Base-by-base conservation (phyloP, 306 rosid species). In the Quercus agrifolia region DNA sequence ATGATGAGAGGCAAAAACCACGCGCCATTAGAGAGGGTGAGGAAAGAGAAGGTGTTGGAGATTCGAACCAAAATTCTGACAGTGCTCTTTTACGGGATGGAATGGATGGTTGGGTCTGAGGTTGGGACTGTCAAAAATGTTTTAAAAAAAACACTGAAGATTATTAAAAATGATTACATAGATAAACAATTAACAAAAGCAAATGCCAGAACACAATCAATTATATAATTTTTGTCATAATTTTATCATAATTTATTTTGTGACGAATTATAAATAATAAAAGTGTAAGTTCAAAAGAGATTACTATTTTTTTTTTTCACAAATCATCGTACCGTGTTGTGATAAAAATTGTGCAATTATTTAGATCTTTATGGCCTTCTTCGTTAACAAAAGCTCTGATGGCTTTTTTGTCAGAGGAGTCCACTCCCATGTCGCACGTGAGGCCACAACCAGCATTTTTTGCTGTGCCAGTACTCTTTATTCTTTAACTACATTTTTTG, bases 371-470 rank as follows among this genome's bases (percentile, higher is more conserved):
- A 5, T 1, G 8, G 0, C 0, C 7, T 1, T 33, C 1, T 33
- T 33, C 0, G 1, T 33, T 35, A 52, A 18, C 74, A 56, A 33
- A 79, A 20, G 28, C 31, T 66, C 4, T 38, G 11, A 7, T 63
- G 8, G 21, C 21, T 38, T 38, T 66, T 33, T 20, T 66, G 51
- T 66, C 71, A 66, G 71, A 17, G 2, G 9, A 28, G 74, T 71
- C 75, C 83, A 56, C 69, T 80, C 44, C 70, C 78, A 21, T 38
- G 54, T 69, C 61, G 78, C 95, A 89, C 88, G 90, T 84, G 90
- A 84, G 76, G 77, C 79, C 79, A 13, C 91, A 87, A 19, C 77
- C 41, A 74, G 11, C 56, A 63, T 69, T 55, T 63, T 72, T 20
- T 74, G 46, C 46, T 38, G 52, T 44, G 72, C 11, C 17, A 1